Evolutionary conservation across 2,329 filamentous ascomycete genomes (phyloP).

Genomic region (Neonectria coccinea): DNA sequence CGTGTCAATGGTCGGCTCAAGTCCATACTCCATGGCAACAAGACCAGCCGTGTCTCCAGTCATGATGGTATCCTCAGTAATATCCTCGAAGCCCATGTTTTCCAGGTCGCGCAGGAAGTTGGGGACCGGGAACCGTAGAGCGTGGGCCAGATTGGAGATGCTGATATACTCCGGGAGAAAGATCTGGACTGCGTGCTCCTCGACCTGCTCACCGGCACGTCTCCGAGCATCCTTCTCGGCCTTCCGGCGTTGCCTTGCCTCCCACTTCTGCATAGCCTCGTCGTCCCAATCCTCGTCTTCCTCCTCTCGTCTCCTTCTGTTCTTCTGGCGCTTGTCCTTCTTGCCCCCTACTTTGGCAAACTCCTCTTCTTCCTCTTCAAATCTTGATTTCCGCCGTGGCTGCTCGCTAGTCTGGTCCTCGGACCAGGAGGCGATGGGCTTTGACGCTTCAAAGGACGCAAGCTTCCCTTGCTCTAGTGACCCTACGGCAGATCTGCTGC

Average conservation of each 20-base stretch:
- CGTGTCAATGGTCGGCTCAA: constrained; percentile 81
- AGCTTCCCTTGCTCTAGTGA: neutral
- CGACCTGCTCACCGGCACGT: constrained; percentile 54
- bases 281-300: constrained; percentile 56
- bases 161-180: constrained; percentile 92
- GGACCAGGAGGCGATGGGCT: constrained; percentile 10
- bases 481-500: neutral
- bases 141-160: constrained; percentile 82
- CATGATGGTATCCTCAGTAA: constrained; percentile 84
- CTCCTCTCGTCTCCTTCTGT: constrained; percentile 34
- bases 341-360: constrained; percentile 36
- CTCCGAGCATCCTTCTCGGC: constrained; percentile 57
- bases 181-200: constrained; percentile 67
- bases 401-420: constrained; percentile 31
- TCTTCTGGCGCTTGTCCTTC: constrained; percentile 44
- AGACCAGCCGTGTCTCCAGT: constrained; percentile 91
- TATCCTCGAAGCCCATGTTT: constrained; percentile 90
- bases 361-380: constrained; percentile 45
- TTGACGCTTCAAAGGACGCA: neutral
- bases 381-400: constrained; percentile 47
- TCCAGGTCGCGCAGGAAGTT: constrained; percentile 81
- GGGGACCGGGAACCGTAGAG: constrained; percentile 76
- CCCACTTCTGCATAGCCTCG: constrained; percentile 50
- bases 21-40: constrained; percentile 92
- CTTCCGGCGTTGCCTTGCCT: constrained; percentile 56